Conservation (phyloP, 192 early-diverging fungal genomes). For the Coemansia sp. region DNA sequence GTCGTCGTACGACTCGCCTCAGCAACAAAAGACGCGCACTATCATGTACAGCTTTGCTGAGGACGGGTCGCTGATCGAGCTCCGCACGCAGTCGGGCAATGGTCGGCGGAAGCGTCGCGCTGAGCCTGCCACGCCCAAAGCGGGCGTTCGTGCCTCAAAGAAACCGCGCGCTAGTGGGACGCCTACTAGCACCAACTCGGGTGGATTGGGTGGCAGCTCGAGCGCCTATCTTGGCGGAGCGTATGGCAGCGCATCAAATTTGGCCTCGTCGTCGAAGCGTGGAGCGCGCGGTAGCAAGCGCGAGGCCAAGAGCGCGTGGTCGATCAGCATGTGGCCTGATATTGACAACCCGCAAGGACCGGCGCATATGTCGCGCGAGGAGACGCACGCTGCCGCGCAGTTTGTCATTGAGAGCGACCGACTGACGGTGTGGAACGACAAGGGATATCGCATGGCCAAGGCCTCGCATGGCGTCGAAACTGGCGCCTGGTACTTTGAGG, state of each 20-base stretch:
- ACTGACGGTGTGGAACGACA: slow-evolving; percentile 66
- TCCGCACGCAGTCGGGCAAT: slow-evolving; percentile 36
- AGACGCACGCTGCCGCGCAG: slow-evolving; percentile 70
- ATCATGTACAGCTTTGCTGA: slow-evolving; percentile 58
- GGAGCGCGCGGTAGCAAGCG: slow-evolving; percentile 31
- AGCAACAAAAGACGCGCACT: slow-evolving; percentile 56
- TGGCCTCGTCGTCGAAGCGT: slow-evolving; percentile 26
- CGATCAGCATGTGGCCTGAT: slow-evolving; percentile 68
- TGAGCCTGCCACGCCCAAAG: slow-evolving; percentile 19
- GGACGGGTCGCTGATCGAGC: slow-evolving; percentile 53
- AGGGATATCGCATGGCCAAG: slow-evolving; percentile 78
- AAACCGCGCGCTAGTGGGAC: slow-evolving; percentile 27
- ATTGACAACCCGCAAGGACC: slow-evolving; percentile 64
- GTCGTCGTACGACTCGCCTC: slow-evolving; percentile 56
- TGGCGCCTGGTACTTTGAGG: slow-evolving; percentile 78
- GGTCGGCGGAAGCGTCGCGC: slow-evolving; percentile 51
- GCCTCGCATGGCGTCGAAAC: slow-evolving; percentile 73
- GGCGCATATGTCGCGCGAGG: slow-evolving; percentile 60
- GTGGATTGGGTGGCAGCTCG: background rate
- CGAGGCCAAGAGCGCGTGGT: slow-evolving; percentile 45
- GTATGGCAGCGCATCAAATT: slow-evolving; percentile 2
- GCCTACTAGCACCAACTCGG: background rate
- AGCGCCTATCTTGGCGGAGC: slow-evolving; percentile 7
- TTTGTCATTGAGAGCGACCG: slow-evolving; percentile 63
- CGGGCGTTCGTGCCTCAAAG: slow-evolving; percentile 20